Conservation (phyloP, 2,329 filamentous ascomycete species). For the Atkinsonella hypoxylon region DNA sequence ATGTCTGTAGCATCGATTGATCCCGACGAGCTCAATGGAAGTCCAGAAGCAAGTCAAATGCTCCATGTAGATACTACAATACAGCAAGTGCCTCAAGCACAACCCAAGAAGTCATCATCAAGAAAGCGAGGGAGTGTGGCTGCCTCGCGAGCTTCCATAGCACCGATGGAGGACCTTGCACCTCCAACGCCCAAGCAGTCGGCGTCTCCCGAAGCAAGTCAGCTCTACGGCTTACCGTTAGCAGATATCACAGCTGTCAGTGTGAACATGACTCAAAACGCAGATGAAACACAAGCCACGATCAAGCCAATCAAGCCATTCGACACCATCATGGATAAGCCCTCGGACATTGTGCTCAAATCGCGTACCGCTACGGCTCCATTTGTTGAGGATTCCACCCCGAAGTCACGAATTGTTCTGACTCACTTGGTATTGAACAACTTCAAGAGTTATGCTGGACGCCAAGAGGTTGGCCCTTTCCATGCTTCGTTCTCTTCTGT, state of each 20-base stretch:
- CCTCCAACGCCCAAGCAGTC: constrained; percentile 39
- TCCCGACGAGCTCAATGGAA: constrained; percentile 7
- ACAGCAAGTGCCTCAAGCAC: constrained; percentile 19
- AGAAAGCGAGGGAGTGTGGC: constrained; percentile 56
- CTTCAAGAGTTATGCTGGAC: constrained; percentile 97
- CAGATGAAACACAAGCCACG: constrained; percentile 24
- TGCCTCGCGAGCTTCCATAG: constrained; percentile 28
- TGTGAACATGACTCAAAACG: constrained; percentile 34
- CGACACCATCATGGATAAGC: constrained; percentile 69
- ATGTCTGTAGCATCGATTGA: constrained; percentile 11
- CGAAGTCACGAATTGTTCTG: constrained; percentile 82
- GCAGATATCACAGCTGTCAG: constrained; percentile 60
- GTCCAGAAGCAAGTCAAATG: constrained; percentile 19
- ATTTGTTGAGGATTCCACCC: constrained; percentile 60
- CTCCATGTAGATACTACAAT: constrained; percentile 23
- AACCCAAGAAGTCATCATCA: constrained; percentile 35
- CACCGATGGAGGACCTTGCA: constrained; percentile 25
- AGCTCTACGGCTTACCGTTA: constrained; percentile 45
- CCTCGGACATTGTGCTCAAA: constrained; percentile 89
- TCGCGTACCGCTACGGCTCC: constrained; percentile 59
- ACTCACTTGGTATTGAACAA: constrained; percentile 86
- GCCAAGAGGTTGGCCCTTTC: constrained; percentile 92
- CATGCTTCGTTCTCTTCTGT: constrained; percentile 96
- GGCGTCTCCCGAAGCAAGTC: constrained; percentile 42
- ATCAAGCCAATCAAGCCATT: constrained; percentile 64